A percentile compares a stretch with the other conserved stretches of the same genome.
These are phyloP conservation scores for Stellera chamaejasme DNA, from an alignment of 345 rosid genomes.

Conservation along the genomic window DNA sequence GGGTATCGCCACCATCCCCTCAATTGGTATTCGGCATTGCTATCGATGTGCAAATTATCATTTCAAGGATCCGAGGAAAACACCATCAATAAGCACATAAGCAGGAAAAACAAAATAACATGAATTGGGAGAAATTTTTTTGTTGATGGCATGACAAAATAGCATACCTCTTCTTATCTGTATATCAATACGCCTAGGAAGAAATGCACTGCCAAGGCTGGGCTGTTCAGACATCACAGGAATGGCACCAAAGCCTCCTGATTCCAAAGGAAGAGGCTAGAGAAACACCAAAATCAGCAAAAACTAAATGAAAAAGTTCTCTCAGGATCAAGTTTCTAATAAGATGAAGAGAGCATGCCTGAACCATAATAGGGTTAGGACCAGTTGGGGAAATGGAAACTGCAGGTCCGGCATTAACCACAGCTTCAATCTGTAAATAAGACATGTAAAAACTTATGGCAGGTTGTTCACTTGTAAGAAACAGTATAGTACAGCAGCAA, in stretches of 20 bases:
- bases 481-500: background rate
- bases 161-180: constrained; percentile 63
- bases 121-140: background rate
- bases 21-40: constrained; percentile 25
- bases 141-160: background rate
- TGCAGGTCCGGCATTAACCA: constrained; percentile 78
- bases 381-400: constrained; percentile 57
- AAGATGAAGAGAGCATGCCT: constrained; percentile 29
- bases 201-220: constrained; percentile 40
- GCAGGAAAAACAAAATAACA: background rate
- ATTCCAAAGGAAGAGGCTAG: constrained; percentile 67
- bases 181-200: constrained; percentile 70
- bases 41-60: constrained; percentile 31
- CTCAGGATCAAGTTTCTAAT: background rate
- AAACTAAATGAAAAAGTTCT: background rate
- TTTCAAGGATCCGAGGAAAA: background rate
- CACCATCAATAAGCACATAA: background rate
- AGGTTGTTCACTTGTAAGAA: background rate
- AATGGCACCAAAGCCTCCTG: constrained; percentile 44
- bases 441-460: constrained; percentile 3
- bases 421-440: constrained; percentile 58
- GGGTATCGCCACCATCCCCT: constrained; percentile 30
- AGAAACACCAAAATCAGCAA: constrained; percentile 20
- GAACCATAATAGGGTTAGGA: constrained; percentile 83
- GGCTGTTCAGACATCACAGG: constrained; percentile 44